Evolutionary conservation across 2,329 filamentous ascomycete genomes (phyloP), one percentile per base, ranked within the genome.

Genomic region (Rhynchosporium graminicola): DNA sequence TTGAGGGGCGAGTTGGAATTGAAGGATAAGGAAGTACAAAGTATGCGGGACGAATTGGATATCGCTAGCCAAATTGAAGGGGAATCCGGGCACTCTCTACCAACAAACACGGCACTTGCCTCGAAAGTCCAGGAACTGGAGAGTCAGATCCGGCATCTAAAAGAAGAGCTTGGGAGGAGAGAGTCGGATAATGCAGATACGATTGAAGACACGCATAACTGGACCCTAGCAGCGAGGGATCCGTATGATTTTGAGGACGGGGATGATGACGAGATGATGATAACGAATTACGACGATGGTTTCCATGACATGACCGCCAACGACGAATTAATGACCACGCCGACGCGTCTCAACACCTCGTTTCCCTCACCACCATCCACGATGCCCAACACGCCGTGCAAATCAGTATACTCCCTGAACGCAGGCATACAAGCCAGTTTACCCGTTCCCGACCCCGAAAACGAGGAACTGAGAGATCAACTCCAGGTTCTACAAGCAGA

Each of bases 181-280:
- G 68, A 73, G 48, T 54, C 57, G 20, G 65, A 68, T 20, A 20
- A 20, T 29, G 48, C 64, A 20, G 51, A 64, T 9, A 43, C 52
- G 31, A 51, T 45, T 10, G 54, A 48, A 12, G 52, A 61, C 12
- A 31, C 29, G 12, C 64, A 67, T 15, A 64, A 85, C 66, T 86
- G 84, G 84, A 82, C 81, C 0, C 62, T 81, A 60, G 78, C 80
- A 0, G 79, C 80, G 0, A 71, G 77, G 0, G 81, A 83, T 63
- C 80, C 81, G 10, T 74, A 72, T 33, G 57, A 72, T 54, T 68
- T 71, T 42, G 67, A 73, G 12, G 65, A 71, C 8, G 64, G 71
- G 0, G 76, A 77, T 15, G 78, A 36, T 5, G 3, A 36, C 33
- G 33, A 80, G 52, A 77, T 77, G 40, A 80, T 80, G 69, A 67